A percentile compares a stretch with the other conserved stretches of the same genome.
phyloP scores from a whole-genome alignment of 441 rosid species.

The Breynia disticha region DNA sequence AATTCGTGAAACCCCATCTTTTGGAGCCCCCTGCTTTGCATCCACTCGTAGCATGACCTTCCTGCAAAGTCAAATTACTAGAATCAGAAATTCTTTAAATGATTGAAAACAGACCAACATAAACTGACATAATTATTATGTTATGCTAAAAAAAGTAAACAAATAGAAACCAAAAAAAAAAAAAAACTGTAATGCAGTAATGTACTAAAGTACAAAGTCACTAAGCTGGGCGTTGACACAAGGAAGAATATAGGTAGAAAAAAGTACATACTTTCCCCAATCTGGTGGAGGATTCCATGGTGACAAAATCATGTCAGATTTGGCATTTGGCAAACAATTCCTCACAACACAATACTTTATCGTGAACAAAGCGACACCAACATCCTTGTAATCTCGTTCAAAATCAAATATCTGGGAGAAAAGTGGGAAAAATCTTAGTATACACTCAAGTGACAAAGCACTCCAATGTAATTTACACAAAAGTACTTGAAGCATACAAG shows the following conservation, averaged over 20 bases:
- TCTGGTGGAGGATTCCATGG: slow-evolving; percentile 99
- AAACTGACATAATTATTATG: too few species aligned
- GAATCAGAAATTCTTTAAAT: too few species aligned
- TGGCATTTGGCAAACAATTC: slow-evolving; percentile 72
- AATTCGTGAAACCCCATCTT: slow-evolving; percentile 76
- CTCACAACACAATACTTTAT: slow-evolving; percentile 77
- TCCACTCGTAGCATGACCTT: slow-evolving; percentile 88
- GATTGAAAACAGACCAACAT: too few species aligned
- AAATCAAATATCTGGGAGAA: slow-evolving; percentile 80
- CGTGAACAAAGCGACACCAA: slow-evolving; percentile 84
- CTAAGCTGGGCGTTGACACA: background rate
- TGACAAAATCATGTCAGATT: slow-evolving; percentile 83
- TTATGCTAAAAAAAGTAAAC: too few species aligned
- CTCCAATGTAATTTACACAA: slow-evolving; percentile 8
- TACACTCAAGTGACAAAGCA: slow-evolving; percentile 1
- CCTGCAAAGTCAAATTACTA: slow-evolving; percentile 29
- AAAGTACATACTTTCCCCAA: slow-evolving; percentile 81
- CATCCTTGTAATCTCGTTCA: slow-evolving; percentile 93
- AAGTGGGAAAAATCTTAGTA: slow-evolving; percentile 1
- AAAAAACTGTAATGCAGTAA: too few species aligned
- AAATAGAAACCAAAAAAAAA: too few species aligned
- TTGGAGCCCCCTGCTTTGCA: slow-evolving; percentile 92
- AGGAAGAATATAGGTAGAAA: slow-evolving; percentile 11
- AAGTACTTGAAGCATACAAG: slow-evolving; percentile 1
- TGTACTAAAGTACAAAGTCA: too few species aligned